phyloP scores from a whole-genome alignment of 345 rosid species.

The Acer campestre region DNA sequence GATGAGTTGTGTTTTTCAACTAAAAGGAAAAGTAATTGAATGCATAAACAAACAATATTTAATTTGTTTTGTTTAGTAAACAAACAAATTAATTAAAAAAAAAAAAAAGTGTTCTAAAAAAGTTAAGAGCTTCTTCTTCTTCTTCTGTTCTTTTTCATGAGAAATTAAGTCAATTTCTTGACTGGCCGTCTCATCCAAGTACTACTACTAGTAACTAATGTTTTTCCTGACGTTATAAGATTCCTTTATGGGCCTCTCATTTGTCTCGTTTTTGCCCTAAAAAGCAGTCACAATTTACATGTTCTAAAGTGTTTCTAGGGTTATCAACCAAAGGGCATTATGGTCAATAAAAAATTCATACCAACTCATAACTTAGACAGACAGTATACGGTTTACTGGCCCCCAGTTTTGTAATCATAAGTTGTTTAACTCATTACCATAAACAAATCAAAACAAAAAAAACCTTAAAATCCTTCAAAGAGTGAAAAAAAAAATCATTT shows the following conservation, averaged over 20 bases:
- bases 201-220: neutral
- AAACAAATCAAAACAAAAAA: neutral
- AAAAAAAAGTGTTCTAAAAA: neutral
- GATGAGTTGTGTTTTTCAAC: neutral
- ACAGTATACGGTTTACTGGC: neutral
- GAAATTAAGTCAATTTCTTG: too few relatives aligned
- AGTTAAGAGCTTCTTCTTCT: too few relatives aligned
- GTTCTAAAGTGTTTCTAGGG: too few relatives aligned
- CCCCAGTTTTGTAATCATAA: slow-evolving; percentile 10
- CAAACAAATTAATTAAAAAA: neutral
- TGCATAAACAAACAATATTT: neutral
- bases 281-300: too few relatives aligned
- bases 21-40: neutral
- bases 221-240: neutral
- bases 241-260: neutral
- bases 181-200: neutral
- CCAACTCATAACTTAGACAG: slow-evolving; percentile 19
- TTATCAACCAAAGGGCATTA: neutral
- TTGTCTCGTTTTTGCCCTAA: neutral
- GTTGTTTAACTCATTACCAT: neutral
- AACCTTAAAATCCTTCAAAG: neutral
- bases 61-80: neutral
- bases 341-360: neutral
- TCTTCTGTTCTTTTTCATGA: too few relatives aligned
- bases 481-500: neutral